Evolutionary conservation across 768 basidiomycete species (phyloP), one percentile per base, ranked within the genome.

Genomic region (Hypholoma sublateritium): DNA sequence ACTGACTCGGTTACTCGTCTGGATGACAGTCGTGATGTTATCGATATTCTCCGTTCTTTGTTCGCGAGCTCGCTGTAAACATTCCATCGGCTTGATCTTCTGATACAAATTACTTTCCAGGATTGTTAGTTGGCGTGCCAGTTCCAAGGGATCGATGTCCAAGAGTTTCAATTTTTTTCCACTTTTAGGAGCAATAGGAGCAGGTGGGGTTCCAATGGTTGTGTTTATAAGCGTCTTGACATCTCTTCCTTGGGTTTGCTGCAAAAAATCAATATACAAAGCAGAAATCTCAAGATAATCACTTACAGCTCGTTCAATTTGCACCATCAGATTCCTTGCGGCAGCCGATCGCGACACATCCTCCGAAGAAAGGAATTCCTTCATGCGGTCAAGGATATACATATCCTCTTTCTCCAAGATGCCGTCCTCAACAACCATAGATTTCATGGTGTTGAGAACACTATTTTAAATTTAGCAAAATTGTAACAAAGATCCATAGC

Each of bases 91-190:
- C 35, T 86, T 85, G 63, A 98, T 96, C 69, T 84, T 87, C 72
- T 89, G 88, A 74, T 93, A 98, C 41, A 95, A 73, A 46, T 81
- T 77, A 61, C 88, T 90, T 71, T 98, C 96, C 77, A 95, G 80
- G 57, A 97, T 86, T 1, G 96, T 98, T 59, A 98, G 74, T 69
- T 98, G 96, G 25, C 96, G 82, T 0, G 95, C 96, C 16, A 98
- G 71, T 71, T 98, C 96, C 55, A 94, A 72, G 1, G 95, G 80
- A 62, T 96, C 91, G 48, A 98, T 83, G 66, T 98, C 96, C 19
- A 85, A 72, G 11, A 98, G 75, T 60, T 92, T 93, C 58, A 95
- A 70, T 70, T 85, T 89, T 74, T 85, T 87, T 57, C 72, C 77
- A 37, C 79, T 73, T 69, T 84, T 89, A 1, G 94, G 94, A 8